Percentiles rank a stretch among this genome's conserved stretches.
phyloP scores from a whole-genome alignment of 2,329 filamentous ascomycete species.

The Podosphaera fusca region DNA sequence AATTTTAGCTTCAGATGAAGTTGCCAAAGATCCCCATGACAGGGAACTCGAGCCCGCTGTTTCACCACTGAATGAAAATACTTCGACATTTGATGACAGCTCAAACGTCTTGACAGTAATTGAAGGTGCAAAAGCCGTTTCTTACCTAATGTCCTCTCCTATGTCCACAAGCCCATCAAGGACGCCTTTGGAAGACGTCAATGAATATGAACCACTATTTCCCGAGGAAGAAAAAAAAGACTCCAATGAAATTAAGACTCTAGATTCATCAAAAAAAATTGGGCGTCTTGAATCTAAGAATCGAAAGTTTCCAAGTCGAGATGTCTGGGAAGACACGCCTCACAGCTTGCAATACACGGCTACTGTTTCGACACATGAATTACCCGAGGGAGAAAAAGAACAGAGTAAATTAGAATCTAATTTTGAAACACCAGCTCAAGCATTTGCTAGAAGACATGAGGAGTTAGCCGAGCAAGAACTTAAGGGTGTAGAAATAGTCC shows the following conservation, averaged over 20 bases:
- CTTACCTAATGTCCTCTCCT: slow-evolving; percentile 25
- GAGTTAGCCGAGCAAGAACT: slow-evolving; percentile 36
- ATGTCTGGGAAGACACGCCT: slow-evolving; percentile 93
- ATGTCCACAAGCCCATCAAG: slow-evolving; percentile 21
- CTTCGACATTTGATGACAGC: neutral
- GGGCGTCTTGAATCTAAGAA: slow-evolving; percentile 30
- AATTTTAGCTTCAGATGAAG: slow-evolving; percentile 74
- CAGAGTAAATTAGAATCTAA: slow-evolving; percentile 3
- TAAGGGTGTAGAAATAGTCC: slow-evolving; percentile 24
- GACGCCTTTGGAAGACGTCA: slow-evolving; percentile 64
- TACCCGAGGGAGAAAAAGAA: slow-evolving; percentile 24
- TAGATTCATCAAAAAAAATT: slow-evolving; percentile 29
- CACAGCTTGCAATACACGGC: slow-evolving; percentile 58
- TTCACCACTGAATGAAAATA: slow-evolving; percentile 38
- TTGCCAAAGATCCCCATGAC: slow-evolving; percentile 46
- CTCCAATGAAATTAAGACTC: slow-evolving; percentile 21
- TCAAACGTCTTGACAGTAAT: slow-evolving; percentile 25
- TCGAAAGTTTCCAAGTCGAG: slow-evolving; percentile 73
- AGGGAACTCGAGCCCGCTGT: slow-evolving; percentile 60
- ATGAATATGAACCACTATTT: slow-evolving; percentile 90
- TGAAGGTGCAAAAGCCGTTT: slow-evolving; percentile 27
- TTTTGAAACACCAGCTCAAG: slow-evolving; percentile 31
- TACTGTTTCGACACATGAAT: slow-evolving; percentile 64
- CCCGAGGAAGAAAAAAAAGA: slow-evolving; percentile 44
- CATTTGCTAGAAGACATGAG: slow-evolving; percentile 43